Conservation (phyloP, 805 yeast genomes). For the Lipomyces sp. region DNA sequence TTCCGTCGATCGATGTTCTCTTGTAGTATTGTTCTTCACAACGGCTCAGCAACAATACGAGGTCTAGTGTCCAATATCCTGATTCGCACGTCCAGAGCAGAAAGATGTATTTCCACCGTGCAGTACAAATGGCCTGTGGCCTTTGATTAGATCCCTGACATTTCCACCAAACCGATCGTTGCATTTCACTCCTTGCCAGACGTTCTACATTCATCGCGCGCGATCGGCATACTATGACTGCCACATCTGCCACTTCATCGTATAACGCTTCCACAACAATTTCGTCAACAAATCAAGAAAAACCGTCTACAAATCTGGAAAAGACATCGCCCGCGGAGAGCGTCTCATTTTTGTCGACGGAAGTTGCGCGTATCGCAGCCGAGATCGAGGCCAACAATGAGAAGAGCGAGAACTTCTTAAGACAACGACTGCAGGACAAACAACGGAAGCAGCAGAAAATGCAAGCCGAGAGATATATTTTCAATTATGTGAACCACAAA, state of each 20-base stretch:
- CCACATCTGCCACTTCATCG: background rate
- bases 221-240: background rate
- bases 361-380: background rate
- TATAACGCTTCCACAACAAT: background rate
- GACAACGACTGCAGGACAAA: conserved; percentile 2
- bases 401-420: background rate
- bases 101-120: background rate
- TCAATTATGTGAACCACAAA: conserved; percentile 22
- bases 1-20: background rate
- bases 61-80: background rate
- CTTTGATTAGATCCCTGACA: background rate
- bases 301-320: background rate
- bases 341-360: background rate
- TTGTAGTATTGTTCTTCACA: background rate
- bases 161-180: background rate
- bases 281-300: background rate
- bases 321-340: background rate
- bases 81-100: background rate
- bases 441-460: conserved; percentile 1
- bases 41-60: background rate
- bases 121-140: background rate
- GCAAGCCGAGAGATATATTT: conserved; percentile 4
- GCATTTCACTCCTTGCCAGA: background rate
- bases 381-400: conserved; percentile 7
- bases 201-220: background rate